phyloP scores from a whole-genome alignment of 1,284 basidiomycete genomes.

The Cronartium quercuum region DNA sequence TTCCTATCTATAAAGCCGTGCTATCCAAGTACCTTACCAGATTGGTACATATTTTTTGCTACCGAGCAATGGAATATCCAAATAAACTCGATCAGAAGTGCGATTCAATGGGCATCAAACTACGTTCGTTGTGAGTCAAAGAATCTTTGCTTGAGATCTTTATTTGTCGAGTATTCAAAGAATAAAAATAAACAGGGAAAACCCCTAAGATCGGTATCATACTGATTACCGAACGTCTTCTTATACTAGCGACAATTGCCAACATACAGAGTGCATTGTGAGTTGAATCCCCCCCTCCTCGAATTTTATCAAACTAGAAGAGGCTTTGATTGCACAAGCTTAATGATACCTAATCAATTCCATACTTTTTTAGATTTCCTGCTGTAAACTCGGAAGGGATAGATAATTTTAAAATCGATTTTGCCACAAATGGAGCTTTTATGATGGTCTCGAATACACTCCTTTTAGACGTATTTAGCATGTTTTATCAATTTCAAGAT shows the following conservation, averaged over 20 bases:
- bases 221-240: no score
- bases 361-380: conserved; percentile 13
- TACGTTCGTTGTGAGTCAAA: conserved; percentile 34
- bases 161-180: neutral
- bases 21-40: conserved; percentile 24
- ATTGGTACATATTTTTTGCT: conserved; percentile 39
- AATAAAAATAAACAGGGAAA: no score
- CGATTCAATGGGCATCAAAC: conserved; percentile 10
- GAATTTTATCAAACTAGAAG: no score
- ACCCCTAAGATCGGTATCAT: no score
- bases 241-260: conserved; percentile 23
- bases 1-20: conserved; percentile 21
- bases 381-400: conserved; percentile 11
- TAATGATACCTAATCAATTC: neutral
- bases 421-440: conserved; percentile 29
- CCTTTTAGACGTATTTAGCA: conserved; percentile 26
- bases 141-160: neutral
- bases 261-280: conserved; percentile 30
- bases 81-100: conserved; percentile 29
- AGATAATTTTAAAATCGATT: conserved; percentile 30
- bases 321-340: no score
- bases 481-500: conserved; percentile 30
- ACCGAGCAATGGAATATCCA: conserved; percentile 38
- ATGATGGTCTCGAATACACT: conserved; percentile 37
- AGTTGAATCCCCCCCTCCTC: neutral